A percentile compares a stretch with the other conserved stretches of the same genome.
These are phyloP conservation scores for Brasilioporus rufonigricans DNA, from an alignment of 768 basidiomycete species.

Conservation along the genomic window DNA sequence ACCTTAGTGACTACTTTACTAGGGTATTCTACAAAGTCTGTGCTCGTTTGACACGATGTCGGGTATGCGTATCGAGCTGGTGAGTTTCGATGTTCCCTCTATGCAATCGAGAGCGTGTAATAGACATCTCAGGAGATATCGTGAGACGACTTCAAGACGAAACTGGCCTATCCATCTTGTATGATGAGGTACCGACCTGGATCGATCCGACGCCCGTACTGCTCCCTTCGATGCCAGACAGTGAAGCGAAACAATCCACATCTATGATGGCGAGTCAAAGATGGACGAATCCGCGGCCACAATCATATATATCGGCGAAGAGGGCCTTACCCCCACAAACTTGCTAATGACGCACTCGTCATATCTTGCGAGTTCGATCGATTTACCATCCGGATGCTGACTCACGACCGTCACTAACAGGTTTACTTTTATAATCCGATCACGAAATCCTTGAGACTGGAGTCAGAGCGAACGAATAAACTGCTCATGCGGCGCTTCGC, in stretches of 20 bases:
- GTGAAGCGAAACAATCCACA: background rate
- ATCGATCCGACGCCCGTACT: slow-evolving; percentile 13
- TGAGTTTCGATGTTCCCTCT: slow-evolving; percentile 25
- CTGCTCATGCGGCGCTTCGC: slow-evolving; percentile 90
- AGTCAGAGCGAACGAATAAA: slow-evolving; percentile 71
- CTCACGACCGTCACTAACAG: slow-evolving; percentile 35
- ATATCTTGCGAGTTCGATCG: slow-evolving; percentile 47
- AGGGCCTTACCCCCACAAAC: slow-evolving; percentile 80
- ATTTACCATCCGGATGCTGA: background rate
- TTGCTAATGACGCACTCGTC: slow-evolving; percentile 78
- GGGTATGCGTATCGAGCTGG: slow-evolving; percentile 69
- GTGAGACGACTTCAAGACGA: slow-evolving; percentile 20
- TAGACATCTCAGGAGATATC: slow-evolving; percentile 15
- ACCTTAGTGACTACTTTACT: no score
- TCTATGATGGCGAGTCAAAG: background rate
- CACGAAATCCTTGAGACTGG: slow-evolving; percentile 43
- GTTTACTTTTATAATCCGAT: slow-evolving; percentile 76
- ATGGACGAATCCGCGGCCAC: slow-evolving; percentile 2
- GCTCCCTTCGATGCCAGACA: background rate
- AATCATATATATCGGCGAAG: slow-evolving; percentile 70
- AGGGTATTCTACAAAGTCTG: no score
- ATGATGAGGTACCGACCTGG: slow-evolving; percentile 34
- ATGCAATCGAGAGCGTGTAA: background rate
- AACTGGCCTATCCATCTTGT: slow-evolving; percentile 33
- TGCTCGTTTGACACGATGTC: slow-evolving; percentile 75